These are phyloP conservation scores for Porogramme epimiltina DNA, from an alignment of 1,284 basidiomycete species.

Conservation along the genomic window DNA sequence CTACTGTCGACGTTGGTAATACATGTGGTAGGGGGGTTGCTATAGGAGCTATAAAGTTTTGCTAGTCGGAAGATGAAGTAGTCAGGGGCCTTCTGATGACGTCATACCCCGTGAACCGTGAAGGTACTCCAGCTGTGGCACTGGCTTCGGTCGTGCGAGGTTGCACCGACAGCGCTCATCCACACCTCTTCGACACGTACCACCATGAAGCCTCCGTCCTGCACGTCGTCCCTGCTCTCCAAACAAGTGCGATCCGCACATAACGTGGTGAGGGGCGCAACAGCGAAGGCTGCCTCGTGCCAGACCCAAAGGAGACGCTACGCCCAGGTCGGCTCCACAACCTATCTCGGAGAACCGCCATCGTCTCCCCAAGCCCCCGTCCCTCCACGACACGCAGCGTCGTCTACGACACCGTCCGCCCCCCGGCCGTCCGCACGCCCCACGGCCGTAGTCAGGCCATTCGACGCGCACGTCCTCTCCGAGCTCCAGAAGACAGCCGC, in stretches of 20 bases:
- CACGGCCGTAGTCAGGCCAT: constrained; percentile 5
- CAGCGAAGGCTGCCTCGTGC: background rate
- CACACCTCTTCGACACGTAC: too few species aligned
- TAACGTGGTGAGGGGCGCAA: too few species aligned
- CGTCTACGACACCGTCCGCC: background rate
- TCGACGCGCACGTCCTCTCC: constrained; percentile 24
- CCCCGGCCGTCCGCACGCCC: constrained; percentile 9
- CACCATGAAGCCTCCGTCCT: background rate
- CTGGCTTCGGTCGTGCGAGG: too few species aligned
- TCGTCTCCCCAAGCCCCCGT: constrained; percentile 10
- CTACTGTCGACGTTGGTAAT: too few species aligned
- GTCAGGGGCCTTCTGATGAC: too few species aligned
- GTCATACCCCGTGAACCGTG: too few species aligned
- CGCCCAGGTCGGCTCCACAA: constrained; percentile 31
- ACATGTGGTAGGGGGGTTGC: too few species aligned
- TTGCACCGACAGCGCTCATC: too few species aligned
- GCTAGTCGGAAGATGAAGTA: too few species aligned
- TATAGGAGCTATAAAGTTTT: too few species aligned
- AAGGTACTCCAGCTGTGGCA: too few species aligned
- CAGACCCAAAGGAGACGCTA: constrained; percentile 18
- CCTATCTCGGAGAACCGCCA: constrained; percentile 28
- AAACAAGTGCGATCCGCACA: background rate
- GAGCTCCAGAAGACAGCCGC: constrained; percentile 15
- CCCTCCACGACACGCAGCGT: constrained; percentile 12
- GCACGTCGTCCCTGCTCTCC: background rate